Base-by-base conservation (phyloP, 2,329 filamentous ascomycete genomes). In the Zalaria sp. region DNA sequence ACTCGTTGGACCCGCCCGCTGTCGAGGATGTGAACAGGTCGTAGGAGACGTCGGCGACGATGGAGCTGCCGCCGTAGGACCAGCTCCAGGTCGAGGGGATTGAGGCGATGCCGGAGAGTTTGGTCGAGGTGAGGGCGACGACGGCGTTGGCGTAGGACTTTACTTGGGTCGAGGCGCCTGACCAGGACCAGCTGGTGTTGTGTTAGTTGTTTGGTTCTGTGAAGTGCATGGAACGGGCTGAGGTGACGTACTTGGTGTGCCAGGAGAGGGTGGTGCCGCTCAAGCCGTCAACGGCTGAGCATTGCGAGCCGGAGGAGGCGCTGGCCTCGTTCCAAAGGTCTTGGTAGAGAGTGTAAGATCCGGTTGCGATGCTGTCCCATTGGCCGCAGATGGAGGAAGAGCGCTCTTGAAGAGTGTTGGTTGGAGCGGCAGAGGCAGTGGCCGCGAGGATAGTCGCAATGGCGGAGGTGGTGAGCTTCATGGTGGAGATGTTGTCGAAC, bases 1-100 rank as follows among this genome's bases (percentile, higher is more conserved):
- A 79, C 50, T 73, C 63, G n/a, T 65, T 53, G 37, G 48, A 54
- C 35, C 62, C 65, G 27, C 59, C 58, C 1, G 71, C 64, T 11
- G 63, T 62, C 35, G 68, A 63, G 5, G 63, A 61, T 10, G 74
- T 75, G 60, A 80, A 80, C 39, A 79, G 57, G 53, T 79, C 75
- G 51, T 77, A 80, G 9, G 74, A 65, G 10, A 81, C 75, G 51
- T 80, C 68, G 40, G 73, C 72, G 29, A 73, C 60, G 38, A 77
- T 55, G 43, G 45, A 47, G 39, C 56, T 61, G 45, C 66, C 69
- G 27, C 63, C 64, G 58, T 77, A 76, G 29, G 45, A 55, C 66
- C 67, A 73, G 11, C 58, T 51, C 64, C 64, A 72, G 25, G 55
- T 60, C 4, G 67, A 62, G 25, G 61, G 53, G 32, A 73, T 60